Conservation (phyloP, 306 rosid species). For the Lotus japonicus region DNA sequence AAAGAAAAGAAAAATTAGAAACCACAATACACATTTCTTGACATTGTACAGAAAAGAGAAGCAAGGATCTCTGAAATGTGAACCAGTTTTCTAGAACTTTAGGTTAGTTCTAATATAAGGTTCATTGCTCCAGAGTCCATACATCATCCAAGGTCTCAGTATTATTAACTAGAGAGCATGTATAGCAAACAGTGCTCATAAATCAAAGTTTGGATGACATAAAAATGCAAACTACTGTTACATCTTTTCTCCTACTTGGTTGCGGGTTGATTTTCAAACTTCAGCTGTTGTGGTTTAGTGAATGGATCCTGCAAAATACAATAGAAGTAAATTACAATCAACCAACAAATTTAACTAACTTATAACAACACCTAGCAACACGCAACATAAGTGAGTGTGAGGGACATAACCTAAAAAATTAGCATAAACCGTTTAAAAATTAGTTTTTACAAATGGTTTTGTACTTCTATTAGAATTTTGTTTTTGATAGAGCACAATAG, state of each 20-base stretch:
- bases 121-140: background rate
- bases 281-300: conserved; percentile 34
- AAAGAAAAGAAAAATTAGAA: background rate
- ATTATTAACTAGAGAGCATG: conserved; percentile 29
- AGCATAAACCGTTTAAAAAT: background rate
- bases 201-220: conserved; percentile 1
- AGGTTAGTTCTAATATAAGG: background rate
- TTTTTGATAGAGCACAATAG: background rate
- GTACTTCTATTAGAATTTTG: background rate
- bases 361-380: background rate
- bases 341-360: background rate
- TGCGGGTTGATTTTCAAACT: conserved; percentile 31
- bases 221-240: conserved; percentile 12
- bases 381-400: background rate
- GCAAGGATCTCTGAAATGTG: conserved; percentile 9
- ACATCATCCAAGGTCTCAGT: conserved; percentile 16
- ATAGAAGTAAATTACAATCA: background rate
- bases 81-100: conserved; percentile 5
- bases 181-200: conserved; percentile 17
- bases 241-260: conserved; percentile 33
- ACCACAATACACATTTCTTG: conserved; percentile 11
- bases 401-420: background rate
- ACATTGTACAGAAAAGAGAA: conserved; percentile 17
- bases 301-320: conserved; percentile 55
- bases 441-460: background rate